Percentiles rank a stretch among this genome's conserved stretches.
phyloP scores from a whole-genome alignment of 345 rosid genomes.

The Citrus mangshanensis region DNA sequence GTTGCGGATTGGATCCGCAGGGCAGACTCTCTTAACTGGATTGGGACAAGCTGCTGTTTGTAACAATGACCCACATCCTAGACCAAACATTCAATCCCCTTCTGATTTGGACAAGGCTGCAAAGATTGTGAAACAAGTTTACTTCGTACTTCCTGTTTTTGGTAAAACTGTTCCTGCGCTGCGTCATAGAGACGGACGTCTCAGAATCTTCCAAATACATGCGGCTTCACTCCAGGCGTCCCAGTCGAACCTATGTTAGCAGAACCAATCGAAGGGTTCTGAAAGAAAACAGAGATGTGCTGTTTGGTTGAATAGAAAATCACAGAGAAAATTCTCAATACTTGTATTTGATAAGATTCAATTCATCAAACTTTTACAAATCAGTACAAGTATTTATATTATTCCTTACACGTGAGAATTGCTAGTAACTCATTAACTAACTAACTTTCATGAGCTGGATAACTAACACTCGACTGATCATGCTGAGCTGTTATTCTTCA shows the following conservation, averaged over 20 bases:
- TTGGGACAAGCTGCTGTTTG: slow-evolving; percentile 87
- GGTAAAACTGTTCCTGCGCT: slow-evolving; percentile 80
- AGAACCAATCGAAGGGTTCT: slow-evolving; percentile 78
- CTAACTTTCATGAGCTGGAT: no score
- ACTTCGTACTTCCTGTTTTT: slow-evolving; percentile 84
- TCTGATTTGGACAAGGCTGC: slow-evolving; percentile 48
- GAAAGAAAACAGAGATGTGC: no score
- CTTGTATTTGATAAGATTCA: no score
- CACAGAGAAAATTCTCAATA: no score
- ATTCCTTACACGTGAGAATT: no score
- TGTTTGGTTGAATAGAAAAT: no score
- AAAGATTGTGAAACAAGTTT: slow-evolving; percentile 80
- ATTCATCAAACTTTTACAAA: no score
- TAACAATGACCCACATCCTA: slow-evolving; percentile 56
- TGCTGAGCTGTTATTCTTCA: no score
- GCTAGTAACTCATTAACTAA: no score
- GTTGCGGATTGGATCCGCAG: slow-evolving; percentile 73
- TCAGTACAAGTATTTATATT: no score
- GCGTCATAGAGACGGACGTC: slow-evolving; percentile 50
- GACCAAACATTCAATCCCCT: slow-evolving; percentile 63
- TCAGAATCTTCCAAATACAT: slow-evolving; percentile 77
- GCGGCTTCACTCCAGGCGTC: slow-evolving; percentile 70
- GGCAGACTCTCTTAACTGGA: slow-evolving; percentile 83
- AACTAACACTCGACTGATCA: no score
- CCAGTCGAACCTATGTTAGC: slow-evolving; percentile 98